Base-by-base conservation (phyloP, 495 filamentous ascomycete genomes). In the Saxophila tyrrhenica region DNA sequence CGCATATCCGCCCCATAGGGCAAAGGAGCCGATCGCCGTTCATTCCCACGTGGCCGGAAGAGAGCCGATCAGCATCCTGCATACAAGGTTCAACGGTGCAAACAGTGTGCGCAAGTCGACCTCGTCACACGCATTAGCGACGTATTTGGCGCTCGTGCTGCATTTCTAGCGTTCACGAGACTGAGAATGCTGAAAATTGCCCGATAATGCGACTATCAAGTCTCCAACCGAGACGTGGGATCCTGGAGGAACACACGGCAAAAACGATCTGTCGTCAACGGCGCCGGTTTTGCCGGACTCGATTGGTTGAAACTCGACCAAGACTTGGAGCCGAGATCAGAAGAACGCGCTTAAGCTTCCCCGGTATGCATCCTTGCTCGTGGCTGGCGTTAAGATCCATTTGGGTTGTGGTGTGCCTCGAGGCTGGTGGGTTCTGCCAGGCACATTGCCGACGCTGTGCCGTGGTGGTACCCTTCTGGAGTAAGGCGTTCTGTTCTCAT, bases 251-350 rank as follows among this genome's bases (percentile, higher is more conserved):
- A 5, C 29, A 35, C 29, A 35, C 29, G 29, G 13, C 41, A 44
- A n/a, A n/a, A n/a, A n/a, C n/a, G n/a, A n/a, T n/a, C n/a, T 44
- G 41, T 44, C 41, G 41, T 44, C 41, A 44, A 44, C 41, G 41
- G 41, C 41, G 41, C n/a, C 19, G 35, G 35, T 39, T 39, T n/a
- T n/a, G n/a, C 13, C 29, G 29, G 29, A 5, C 7, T 5, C 13
- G 29, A 35, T 35, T 35, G 29, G 29, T 35, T 13, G 13, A 5
- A 35, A 13, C 5, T 35, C 29, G n/a, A 35, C 13, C 29, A 35
- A 35, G 5, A 7, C 29, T 35, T 35, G 29, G 29, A 35, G 29
- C 29, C 29, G 29, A 35, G 29, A 35, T 35, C 29, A 35, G n/a
- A n/a, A n/a, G n/a, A n/a, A n/a, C n/a, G n/a, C n/a, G n/a, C 29